Evolutionary conservation across 2,329 filamentous ascomycete genomes (phyloP), one percentile per base, ranked within the genome.

Genomic region (Lachnellula occidentalis): DNA sequence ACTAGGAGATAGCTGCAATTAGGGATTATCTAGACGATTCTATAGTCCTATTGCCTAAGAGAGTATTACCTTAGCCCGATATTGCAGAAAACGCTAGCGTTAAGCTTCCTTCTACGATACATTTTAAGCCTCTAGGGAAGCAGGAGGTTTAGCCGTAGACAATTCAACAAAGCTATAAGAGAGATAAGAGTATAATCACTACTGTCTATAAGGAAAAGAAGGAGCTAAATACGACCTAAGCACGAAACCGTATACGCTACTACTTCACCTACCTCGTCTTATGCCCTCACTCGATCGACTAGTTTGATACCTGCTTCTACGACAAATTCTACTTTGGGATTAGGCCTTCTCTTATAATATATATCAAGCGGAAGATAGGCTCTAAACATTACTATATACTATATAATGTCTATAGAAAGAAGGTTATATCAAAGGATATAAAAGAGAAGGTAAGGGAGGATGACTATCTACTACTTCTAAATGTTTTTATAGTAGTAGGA

Each of bases 391-490:
- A 39, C 15, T 54, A 48, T 49, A 24, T 8, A 17, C 19, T 14
- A 3, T 9, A 45, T 4, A 54, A 54, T 22, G 24, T 54, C 3
- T 24, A 54, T 12, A 19, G 34, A 6, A 54, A 54, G 46, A 49
- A 54, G 36, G 27, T 54, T 24, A 43, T 39, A 1, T 12, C 37
- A n/a, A 54, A 54, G 27, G 51, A 54, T 21, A 45, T 22, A 14
- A 54, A 49, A 14, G 51, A 24, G 17, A 54, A 54, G 14, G 45
- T 39, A 24, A 41, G 51, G 45, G 51, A 54, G 27, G 19, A 54
- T 3, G 12, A 54, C 14, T 45, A 43, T n/a, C 27, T 54, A 12
- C 5, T 36, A 17, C 45, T 54, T 22, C 5, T 54, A 15, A 50
- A 42, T 15, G n/a, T 50, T 14, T 39, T 39, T 15, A 17, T 50